Evolutionary conservation across 73 alveolate species (phyloP).

Genomic region (Uronychia setigera): DNA sequence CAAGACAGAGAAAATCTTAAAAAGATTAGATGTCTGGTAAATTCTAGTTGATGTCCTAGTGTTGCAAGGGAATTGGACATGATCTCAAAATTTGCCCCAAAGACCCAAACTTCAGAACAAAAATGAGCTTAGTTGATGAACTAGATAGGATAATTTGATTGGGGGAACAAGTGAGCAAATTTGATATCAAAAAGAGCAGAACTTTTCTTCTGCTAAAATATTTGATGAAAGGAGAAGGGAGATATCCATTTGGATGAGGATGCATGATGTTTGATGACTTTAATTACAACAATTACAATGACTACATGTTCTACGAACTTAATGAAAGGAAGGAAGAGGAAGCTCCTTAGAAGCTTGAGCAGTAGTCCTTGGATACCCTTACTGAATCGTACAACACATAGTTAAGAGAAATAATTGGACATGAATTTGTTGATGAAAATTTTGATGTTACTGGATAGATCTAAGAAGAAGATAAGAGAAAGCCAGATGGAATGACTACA

Average conservation of each 20-base stretch:
- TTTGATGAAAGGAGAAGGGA: not conserved
- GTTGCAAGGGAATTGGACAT: constrained; percentile 78
- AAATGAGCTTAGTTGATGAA: constrained; percentile 47
- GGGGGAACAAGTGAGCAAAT: constrained; percentile 3
- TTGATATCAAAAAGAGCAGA: not conserved
- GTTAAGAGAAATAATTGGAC: not conserved
- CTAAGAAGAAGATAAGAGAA: no score
- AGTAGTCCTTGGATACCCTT: not conserved
- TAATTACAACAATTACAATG: constrained; percentile 44
- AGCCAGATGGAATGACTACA: no score
- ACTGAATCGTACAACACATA: not conserved
- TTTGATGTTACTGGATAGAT: no score
- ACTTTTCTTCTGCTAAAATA: not conserved
- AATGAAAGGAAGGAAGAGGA: not conserved
- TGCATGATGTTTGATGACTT: constrained; percentile 59
- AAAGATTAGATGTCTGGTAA: constrained; percentile 40
- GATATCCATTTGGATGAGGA: constrained; percentile 45
- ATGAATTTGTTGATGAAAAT: not conserved
- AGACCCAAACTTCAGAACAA: constrained; percentile 72
- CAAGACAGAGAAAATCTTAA: not conserved
- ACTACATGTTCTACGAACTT: constrained; percentile 19
- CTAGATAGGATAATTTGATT: constrained; percentile 52
- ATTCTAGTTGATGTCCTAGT: not conserved
- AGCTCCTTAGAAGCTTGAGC: not conserved
- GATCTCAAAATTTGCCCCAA: constrained; percentile 48